Conservation (phyloP, 176 grass and related monocot species). For the Oryza nivara region DNA sequence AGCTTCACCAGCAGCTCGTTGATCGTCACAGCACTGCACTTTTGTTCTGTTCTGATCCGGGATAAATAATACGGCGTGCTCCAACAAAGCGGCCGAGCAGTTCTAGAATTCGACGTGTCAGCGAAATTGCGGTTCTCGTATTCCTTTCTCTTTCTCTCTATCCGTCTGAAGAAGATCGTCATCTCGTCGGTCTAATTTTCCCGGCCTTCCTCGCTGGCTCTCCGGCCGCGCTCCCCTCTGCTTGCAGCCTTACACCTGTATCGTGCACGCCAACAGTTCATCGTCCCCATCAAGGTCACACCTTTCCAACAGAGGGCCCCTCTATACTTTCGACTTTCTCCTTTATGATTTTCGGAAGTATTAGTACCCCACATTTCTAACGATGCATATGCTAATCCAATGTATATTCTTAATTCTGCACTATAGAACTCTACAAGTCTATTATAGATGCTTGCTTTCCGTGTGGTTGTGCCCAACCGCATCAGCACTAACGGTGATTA, state of each 20-base stretch:
- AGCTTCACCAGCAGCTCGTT: not conserved
- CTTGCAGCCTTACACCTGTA: slow-evolving; percentile 22
- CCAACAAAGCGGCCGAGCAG: not conserved
- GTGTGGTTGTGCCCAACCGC: not conserved
- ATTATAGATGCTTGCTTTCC: not conserved
- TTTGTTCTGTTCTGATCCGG: not conserved
- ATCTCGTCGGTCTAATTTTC: no score
- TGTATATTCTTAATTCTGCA: not conserved
- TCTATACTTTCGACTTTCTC: not conserved
- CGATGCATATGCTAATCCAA: not conserved
- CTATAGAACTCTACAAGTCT: not conserved
- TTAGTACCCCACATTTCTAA: not conserved
- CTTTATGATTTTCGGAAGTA: not conserved
- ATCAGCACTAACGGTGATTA: not conserved
- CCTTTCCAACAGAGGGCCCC: slow-evolving; percentile 6
- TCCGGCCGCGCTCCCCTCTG: not conserved
- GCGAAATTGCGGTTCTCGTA: no score
- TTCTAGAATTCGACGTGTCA: not conserved
- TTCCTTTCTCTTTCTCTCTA: not conserved
- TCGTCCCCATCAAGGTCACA: not conserved
- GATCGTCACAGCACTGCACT: not conserved
- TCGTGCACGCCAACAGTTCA: slow-evolving; percentile 6
- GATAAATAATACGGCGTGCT: not conserved
- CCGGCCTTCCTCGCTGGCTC: slow-evolving; percentile 3
- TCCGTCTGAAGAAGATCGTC: not conserved